Evolutionary conservation across 345 rosid species (phyloP).

Genomic region (Diplotaxis tenuifolia): DNA sequence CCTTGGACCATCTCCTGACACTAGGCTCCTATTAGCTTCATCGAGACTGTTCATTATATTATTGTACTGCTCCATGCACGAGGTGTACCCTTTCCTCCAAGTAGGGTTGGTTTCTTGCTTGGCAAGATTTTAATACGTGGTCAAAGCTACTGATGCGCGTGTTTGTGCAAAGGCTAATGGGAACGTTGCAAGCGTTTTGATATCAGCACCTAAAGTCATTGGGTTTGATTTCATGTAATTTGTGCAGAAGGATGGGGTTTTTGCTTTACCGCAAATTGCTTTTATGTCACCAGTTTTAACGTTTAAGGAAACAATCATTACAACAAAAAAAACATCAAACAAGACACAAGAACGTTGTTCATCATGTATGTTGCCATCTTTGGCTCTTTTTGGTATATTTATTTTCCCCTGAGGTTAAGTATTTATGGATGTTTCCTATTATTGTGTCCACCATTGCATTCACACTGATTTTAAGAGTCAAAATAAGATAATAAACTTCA

Average conservation of each 20-base stretch:
- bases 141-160: conserved; percentile 14
- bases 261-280: conserved; percentile 26
- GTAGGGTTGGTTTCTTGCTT: neutral
- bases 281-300: conserved; percentile 17
- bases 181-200: conserved; percentile 14
- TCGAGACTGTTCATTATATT: conserved; percentile 14
- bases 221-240: conserved; percentile 28
- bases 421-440: conserved; percentile 10
- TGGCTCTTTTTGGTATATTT: neutral
- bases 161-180: conserved; percentile 23
- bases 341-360: conserved; percentile 17
- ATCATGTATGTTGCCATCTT: conserved; percentile 24
- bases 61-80: conserved; percentile 17
- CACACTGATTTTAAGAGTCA: neutral
- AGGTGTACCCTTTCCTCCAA: conserved; percentile 12
- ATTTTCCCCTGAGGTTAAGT: neutral
- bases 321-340: conserved; percentile 18
- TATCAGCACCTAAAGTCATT: conserved; percentile 12
- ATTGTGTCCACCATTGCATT: neutral
- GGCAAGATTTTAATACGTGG: neutral
- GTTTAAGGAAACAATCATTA: conserved; percentile 19
- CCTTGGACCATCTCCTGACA: neutral
- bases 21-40: conserved; percentile 21
- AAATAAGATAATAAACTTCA: neutral
- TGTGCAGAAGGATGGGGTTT: conserved; percentile 24